A percentile compares a stretch with the other conserved stretches of the same genome.
phyloP scores from a whole-genome alignment of 2,329 filamentous ascomycete genomes.

The Colletotrichum noveboracense region DNA sequence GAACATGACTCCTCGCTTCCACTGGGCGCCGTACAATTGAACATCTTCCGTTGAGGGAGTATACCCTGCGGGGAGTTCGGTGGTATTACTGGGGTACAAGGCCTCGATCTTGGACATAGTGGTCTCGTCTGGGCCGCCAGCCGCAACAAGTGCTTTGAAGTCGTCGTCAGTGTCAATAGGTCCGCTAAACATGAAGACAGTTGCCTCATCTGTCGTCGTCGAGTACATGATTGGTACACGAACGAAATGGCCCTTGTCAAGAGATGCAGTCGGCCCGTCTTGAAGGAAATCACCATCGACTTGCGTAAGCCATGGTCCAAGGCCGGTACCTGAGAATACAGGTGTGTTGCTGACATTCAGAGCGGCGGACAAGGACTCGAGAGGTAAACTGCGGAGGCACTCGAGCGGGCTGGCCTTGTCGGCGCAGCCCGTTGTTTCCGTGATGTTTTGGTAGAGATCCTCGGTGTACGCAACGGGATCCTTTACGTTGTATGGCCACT shows the following conservation, averaged over 20 bases:
- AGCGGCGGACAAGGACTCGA: conserved; percentile 31
- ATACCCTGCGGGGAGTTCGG: background rate
- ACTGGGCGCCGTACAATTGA: background rate
- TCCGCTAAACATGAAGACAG: conserved; percentile 43
- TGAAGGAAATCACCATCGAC: conserved; percentile 46
- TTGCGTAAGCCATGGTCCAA: background rate
- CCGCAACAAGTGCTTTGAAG: background rate
- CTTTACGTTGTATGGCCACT: background rate
- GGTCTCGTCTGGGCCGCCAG: background rate
- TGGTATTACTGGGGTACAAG: background rate
- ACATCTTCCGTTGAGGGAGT: background rate
- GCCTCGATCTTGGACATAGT: background rate
- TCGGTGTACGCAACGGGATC: background rate
- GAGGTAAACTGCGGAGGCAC: conserved; percentile 35
- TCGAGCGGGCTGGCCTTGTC: background rate
- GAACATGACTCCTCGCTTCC: background rate
- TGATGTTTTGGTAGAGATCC: background rate
- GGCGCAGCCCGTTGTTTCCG: conserved; percentile 12
- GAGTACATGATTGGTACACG: conserved; percentile 68
- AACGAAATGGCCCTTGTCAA: conserved; percentile 64
- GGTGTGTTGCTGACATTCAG: conserved; percentile 30
- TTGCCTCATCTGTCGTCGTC: conserved; percentile 69
- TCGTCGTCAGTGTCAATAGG: background rate
- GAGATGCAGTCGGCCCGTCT: conserved; percentile 50
- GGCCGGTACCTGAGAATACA: conserved; percentile 14